phyloP scores from a whole-genome alignment of 148 eudicot species.

The Simmondsia chinensis region DNA sequence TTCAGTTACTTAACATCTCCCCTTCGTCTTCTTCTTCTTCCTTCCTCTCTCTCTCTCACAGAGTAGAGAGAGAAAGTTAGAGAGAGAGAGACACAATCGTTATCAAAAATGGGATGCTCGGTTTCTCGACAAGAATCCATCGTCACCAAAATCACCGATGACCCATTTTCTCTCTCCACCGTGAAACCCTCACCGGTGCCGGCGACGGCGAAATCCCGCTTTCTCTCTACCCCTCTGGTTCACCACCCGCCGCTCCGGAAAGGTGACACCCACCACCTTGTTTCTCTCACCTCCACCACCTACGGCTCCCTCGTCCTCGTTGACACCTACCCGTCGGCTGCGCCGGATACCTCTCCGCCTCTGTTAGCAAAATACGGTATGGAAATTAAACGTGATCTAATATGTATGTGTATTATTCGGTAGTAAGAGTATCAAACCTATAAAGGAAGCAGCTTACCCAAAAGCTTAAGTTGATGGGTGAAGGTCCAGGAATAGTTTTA shows the following conservation, averaged over 20 bases:
- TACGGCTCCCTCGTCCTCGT: constrained; percentile 64
- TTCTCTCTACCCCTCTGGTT: constrained; percentile 51
- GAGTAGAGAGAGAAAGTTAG: no score
- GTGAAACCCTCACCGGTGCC: no score
- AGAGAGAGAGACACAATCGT: no score
- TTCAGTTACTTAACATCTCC: background rate
- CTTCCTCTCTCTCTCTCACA: background rate
- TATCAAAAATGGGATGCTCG: no score
- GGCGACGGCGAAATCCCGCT: constrained; percentile 42
- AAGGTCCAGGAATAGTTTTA: no score
- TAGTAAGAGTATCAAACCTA: no score
- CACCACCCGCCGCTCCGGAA: constrained; percentile 72
- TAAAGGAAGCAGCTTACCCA: no score
- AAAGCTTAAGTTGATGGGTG: no score
- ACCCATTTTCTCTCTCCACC: constrained; percentile 21
- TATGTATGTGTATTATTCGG: no score
- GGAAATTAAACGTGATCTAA: no score
- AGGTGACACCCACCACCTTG: constrained; percentile 80
- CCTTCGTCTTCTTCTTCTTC: background rate
- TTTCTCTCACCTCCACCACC: constrained; percentile 83
- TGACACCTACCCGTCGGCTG: constrained; percentile 19
- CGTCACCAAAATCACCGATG: constrained; percentile 16
- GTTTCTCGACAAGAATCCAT: background rate
- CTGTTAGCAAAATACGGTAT: no score
- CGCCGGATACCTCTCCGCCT: constrained; percentile 10